phyloP scores from a whole-genome alignment of 257 asterid genomes.

The Cruciata laevipes region DNA sequence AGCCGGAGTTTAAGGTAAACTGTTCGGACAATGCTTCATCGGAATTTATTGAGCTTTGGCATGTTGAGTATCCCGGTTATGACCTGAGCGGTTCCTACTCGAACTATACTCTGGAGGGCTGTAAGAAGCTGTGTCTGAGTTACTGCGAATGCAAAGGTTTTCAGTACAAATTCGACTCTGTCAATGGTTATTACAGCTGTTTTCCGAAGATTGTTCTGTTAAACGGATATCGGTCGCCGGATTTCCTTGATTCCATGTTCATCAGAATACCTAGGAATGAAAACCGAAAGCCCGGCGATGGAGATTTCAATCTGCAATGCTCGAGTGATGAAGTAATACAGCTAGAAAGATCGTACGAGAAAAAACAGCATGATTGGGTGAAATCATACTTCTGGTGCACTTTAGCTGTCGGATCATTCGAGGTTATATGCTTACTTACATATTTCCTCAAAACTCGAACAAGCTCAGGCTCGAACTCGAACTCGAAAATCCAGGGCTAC shows the following conservation, averaged over 20 bases:
- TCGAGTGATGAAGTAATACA: neutral
- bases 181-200: slow-evolving; percentile 19
- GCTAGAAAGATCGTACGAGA: slow-evolving; percentile 8
- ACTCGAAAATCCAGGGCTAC: slow-evolving; percentile 14
- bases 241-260: slow-evolving; percentile 13
- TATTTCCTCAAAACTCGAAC: slow-evolving; percentile 18
- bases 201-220: slow-evolving; percentile 22
- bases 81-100: slow-evolving; percentile 17
- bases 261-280: slow-evolving; percentile 17
- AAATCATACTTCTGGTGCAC: slow-evolving; percentile 9
- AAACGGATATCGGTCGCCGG: slow-evolving; percentile 22
- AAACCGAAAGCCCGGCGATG: neutral
- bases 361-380: neutral
- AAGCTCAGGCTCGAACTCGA: neutral
- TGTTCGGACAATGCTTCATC: neutral
- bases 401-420: slow-evolving; percentile 18
- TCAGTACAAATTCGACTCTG: slow-evolving; percentile 12
- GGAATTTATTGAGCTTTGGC: slow-evolving; percentile 17
- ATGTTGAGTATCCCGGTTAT: slow-evolving; percentile 33
- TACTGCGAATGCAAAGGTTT: slow-evolving; percentile 36
- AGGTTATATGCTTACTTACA: slow-evolving; percentile 19
- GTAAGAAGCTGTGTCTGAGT: slow-evolving; percentile 27
- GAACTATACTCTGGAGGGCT: slow-evolving; percentile 21
- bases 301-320: slow-evolving; percentile 11
- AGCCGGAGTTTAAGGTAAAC: slow-evolving; percentile 21